Percentiles rank a stretch among this genome's conserved stretches.
phyloP scores from a whole-genome alignment of 495 filamentous ascomycete species.

The Chaetomidium leptoderma region DNA sequence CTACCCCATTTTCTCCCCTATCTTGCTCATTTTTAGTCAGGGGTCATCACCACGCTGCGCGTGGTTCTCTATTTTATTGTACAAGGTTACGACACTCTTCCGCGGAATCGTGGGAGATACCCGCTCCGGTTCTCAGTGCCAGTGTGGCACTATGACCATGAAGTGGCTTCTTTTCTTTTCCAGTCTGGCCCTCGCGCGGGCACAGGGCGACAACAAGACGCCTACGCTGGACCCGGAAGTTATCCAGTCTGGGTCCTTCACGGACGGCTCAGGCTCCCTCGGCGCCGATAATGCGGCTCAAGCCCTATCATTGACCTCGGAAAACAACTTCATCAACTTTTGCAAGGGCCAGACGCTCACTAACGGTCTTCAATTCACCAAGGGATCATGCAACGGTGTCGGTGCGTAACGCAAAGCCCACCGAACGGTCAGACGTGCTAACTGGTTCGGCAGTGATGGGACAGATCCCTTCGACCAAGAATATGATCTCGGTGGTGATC shows the following conservation, averaged over 20 bases:
- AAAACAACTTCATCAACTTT: constrained; percentile 51
- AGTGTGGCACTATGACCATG: constrained; percentile 18
- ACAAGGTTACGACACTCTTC: background rate
- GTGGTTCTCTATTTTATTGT: background rate
- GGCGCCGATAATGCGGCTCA: constrained; percentile 28
- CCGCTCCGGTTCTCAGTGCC: constrained; percentile 2
- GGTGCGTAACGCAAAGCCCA: constrained; percentile 33
- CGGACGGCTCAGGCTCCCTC: constrained; percentile 23
- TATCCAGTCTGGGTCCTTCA: constrained; percentile 26
- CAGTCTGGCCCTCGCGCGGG: constrained; percentile 18
- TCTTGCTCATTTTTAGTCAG: background rate
- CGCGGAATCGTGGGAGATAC: background rate
- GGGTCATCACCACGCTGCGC: background rate
- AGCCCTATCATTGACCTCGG: constrained; percentile 34
- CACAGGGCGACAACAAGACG: constrained; percentile 19
- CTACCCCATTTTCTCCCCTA: background rate
- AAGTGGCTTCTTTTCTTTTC: constrained; percentile 18
- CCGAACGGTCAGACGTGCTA: background rate
- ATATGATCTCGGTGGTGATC: constrained; percentile 58
- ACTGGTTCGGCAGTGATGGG: constrained; percentile 50
- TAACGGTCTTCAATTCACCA: constrained; percentile 49
- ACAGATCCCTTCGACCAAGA: constrained; percentile 51
- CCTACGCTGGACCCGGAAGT: constrained; percentile 20
- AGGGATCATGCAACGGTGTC: constrained; percentile 53
- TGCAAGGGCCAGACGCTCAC: constrained; percentile 51